These are phyloP conservation scores for Citrullus amarus DNA, from an alignment of 306 rosid species.

Conservation along the genomic window DNA sequence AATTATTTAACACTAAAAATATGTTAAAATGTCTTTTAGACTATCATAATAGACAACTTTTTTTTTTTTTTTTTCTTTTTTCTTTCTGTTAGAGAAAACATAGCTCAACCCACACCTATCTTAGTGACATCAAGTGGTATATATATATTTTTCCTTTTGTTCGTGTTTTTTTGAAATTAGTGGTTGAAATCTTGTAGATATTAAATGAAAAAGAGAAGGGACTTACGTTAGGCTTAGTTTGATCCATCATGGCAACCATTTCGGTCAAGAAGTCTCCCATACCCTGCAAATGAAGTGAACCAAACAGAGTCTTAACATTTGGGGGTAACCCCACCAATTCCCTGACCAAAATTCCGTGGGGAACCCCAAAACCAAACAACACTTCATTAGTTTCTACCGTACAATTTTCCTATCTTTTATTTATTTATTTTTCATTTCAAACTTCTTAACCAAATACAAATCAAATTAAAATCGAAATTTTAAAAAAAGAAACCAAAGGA, in stretches of 20 bases:
- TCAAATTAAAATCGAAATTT: neutral
- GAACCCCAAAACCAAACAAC: neutral
- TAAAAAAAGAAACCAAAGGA: neutral
- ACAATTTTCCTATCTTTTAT: neutral
- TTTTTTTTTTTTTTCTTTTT: too few species aligned
- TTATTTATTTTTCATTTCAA: too few species aligned
- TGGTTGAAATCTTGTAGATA: too few species aligned
- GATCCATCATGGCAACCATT: slow-evolving; percentile 86
- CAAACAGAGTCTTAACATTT: slow-evolving; percentile 5
- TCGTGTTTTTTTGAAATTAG: too few species aligned
- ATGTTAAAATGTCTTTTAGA: too few species aligned
- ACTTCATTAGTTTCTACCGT: neutral
- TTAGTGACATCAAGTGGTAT: too few species aligned
- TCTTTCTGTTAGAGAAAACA: too few species aligned
- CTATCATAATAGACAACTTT: too few species aligned
- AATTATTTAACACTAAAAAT: too few species aligned
- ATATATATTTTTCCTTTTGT: too few species aligned
- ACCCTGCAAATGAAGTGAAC: slow-evolving; percentile 42
- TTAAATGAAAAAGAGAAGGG: neutral
- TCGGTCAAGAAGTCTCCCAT: slow-evolving; percentile 87
- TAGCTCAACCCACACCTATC: too few species aligned
- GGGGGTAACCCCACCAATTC: neutral
- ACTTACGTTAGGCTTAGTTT: slow-evolving; percentile 60
- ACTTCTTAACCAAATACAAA: neutral
- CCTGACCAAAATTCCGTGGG: neutral